phyloP scores from a whole-genome alignment of 148 eudicot genomes.

The Camellia sinensis region DNA sequence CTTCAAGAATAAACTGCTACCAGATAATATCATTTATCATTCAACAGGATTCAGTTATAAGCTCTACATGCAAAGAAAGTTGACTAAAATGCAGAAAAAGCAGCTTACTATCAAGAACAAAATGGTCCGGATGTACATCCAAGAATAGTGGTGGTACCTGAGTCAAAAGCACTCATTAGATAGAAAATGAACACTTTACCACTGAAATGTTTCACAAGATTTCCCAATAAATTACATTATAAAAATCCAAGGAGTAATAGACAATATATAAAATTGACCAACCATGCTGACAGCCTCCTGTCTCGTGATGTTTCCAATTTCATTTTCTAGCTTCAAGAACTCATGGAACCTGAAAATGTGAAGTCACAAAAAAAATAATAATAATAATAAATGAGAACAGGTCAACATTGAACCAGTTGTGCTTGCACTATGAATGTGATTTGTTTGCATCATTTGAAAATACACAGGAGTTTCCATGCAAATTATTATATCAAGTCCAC shows the following conservation, averaged over 20 bases:
- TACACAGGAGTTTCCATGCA: background rate
- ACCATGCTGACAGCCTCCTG: slow-evolving; percentile 99
- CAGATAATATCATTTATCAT: background rate
- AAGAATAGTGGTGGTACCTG: slow-evolving; percentile 96
- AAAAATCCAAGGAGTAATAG: background rate
- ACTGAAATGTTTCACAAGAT: background rate
- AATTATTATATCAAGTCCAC: background rate
- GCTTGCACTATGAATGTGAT: background rate
- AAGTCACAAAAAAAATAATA: background rate
- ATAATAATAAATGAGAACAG: background rate
- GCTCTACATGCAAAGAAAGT: background rate
- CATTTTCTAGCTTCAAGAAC: slow-evolving; percentile 92
- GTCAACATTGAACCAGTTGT: background rate
- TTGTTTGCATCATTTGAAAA: background rate
- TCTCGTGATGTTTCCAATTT: slow-evolving; percentile 94
- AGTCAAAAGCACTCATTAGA: slow-evolving; percentile 12
- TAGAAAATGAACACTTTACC: background rate
- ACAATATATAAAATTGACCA: slow-evolving; percentile 27
- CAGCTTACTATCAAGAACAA: slow-evolving; percentile 93
- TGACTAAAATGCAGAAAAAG: slow-evolving; percentile 2
- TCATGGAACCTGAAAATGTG: slow-evolving; percentile 78
- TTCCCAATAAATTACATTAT: background rate
- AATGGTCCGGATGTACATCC: slow-evolving; percentile 86
- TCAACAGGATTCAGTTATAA: background rate
- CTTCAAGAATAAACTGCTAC: background rate